phyloP scores from a whole-genome alignment of 2,329 filamentous ascomycete species.

The Coniosporium tulheliwenetii region DNA sequence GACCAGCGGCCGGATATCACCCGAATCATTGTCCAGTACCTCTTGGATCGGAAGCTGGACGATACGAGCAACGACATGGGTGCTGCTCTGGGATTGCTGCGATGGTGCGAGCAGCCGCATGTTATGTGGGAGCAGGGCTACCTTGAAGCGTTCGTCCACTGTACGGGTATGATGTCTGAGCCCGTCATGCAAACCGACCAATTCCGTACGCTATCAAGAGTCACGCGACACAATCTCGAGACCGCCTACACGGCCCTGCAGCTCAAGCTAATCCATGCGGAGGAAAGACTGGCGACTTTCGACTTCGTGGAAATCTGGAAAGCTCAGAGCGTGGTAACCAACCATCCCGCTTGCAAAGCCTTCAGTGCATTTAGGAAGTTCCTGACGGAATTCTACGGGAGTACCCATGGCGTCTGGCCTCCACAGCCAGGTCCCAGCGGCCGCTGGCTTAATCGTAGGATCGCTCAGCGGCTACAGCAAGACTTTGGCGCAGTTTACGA shows the following conservation, averaged over 20 bases:
- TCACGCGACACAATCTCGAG: constrained; percentile 48
- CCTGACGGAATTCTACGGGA: constrained; percentile 41
- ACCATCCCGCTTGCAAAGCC: constrained; percentile 32
- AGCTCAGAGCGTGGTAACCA: constrained; percentile 13
- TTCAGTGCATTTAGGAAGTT: constrained; percentile 47
- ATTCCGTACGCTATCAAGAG: constrained; percentile 42
- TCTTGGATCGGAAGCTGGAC: constrained; percentile 43
- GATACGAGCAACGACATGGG: constrained; percentile 47
- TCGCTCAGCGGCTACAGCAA: constrained; percentile 41
- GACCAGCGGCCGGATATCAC: constrained; percentile 30
- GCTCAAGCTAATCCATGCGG: constrained; percentile 44
- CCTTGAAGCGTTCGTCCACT: constrained; percentile 51
- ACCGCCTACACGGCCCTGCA: constrained; percentile 46
- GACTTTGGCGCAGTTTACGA: constrained; percentile 58
- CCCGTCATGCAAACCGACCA: constrained; percentile 35
- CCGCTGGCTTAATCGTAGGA: constrained; percentile 43
- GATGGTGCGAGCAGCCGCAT: constrained; percentile 47
- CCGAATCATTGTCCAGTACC: constrained; percentile 44
- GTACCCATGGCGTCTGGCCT: constrained; percentile 46
- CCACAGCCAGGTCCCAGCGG: constrained; percentile 20
- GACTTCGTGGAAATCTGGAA: constrained; percentile 47
- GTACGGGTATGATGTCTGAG: constrained; percentile 40
- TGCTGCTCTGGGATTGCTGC: constrained; percentile 43
- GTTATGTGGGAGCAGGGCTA: constrained; percentile 53
- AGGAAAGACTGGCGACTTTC: constrained; percentile 45